Evolutionary conservation across 371 early-diverging fungal genomes (phyloP).

Genomic region (Gilbertella persicaria): DNA sequence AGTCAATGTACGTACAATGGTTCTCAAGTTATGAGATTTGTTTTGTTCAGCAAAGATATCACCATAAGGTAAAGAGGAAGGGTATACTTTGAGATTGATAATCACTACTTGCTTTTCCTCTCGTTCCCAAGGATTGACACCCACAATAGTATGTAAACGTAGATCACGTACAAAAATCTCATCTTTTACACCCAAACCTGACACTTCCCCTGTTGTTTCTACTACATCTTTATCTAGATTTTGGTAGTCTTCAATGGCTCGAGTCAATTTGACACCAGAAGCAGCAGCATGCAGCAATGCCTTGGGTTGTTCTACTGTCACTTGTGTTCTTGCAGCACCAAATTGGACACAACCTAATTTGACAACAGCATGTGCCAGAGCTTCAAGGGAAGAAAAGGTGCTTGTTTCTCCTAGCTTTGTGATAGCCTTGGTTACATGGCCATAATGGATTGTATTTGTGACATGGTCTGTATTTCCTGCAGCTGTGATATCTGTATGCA

Average conservation of each 20-base stretch:
- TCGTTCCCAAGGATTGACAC: slow-evolving; percentile 95
- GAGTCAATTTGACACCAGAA: slow-evolving; percentile 85
- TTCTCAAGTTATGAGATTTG: slow-evolving; percentile 78
- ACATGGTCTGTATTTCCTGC: slow-evolving; percentile 81
- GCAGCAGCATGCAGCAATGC: slow-evolving; percentile 90
- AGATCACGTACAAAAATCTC: slow-evolving; percentile 83
- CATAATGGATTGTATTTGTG: slow-evolving; percentile 83
- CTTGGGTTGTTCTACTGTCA: slow-evolving; percentile 85
- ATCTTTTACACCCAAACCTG: slow-evolving; percentile 43
- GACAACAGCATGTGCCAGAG: slow-evolving; percentile 71
- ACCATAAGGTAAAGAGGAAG: slow-evolving; percentile 45
- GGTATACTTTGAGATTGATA: slow-evolving; percentile 76
- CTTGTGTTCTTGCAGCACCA: slow-evolving; percentile 64
- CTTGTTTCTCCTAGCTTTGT: slow-evolving; percentile 75
- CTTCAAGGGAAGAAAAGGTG: slow-evolving; percentile 72
- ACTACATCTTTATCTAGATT: slow-evolving; percentile 4
- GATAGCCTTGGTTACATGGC: slow-evolving; percentile 75
- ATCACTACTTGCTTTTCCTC: slow-evolving; percentile 91
- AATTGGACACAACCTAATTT: slow-evolving; percentile 59
- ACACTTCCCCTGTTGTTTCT: slow-evolving; percentile 43
- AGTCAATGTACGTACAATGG: slow-evolving; percentile 78
- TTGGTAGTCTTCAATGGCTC: slow-evolving; percentile 57
- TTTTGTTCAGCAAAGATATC: slow-evolving; percentile 55
- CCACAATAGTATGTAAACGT: slow-evolving; percentile 83
- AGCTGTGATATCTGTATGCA: slow-evolving; percentile 74